phyloP scores from a whole-genome alignment of 2,329 filamentous ascomycete species.

The Talaromyces amestolkiae region DNA sequence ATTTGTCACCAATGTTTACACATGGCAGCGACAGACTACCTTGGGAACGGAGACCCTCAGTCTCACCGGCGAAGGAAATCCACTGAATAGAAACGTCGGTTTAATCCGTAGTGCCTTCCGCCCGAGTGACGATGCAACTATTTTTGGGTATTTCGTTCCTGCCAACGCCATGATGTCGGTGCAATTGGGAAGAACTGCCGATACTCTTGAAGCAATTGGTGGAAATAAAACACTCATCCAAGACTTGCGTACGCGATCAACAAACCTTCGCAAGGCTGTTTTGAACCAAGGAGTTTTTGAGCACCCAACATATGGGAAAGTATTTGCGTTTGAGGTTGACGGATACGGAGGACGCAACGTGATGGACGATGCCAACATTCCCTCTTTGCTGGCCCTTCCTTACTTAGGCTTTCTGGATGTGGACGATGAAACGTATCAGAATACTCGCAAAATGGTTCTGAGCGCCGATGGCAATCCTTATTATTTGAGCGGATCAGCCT shows the following conservation, averaged over 20 bases:
- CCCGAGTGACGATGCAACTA: conserved; percentile 92
- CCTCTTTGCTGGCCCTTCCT: conserved; percentile 60
- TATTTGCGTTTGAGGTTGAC: conserved; percentile 65
- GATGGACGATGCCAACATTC: conserved; percentile 67
- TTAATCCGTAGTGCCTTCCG: conserved; percentile 89
- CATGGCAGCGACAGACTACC: conserved; percentile 77
- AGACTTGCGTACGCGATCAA: conserved; percentile 56
- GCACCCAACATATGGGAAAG: conserved; percentile 52
- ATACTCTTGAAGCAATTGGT: conserved; percentile 60
- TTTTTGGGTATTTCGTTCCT: conserved; percentile 90
- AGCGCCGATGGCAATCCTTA: conserved; percentile 80
- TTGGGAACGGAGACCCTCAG: conserved; percentile 86
- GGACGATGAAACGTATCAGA: conserved; percentile 72
- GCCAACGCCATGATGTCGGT: conserved; percentile 95
- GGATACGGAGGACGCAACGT: conserved; percentile 61
- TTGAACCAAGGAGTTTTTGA: conserved; percentile 74
- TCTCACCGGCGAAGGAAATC: conserved; percentile 83
- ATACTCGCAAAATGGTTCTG: conserved; percentile 81
- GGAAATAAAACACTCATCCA: conserved; percentile 54
- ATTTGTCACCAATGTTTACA: conserved; percentile 74
- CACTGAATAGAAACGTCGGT: conserved; percentile 77
- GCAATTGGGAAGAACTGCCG: conserved; percentile 73
- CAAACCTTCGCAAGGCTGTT: conserved; percentile 70
- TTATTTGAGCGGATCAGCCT: conserved; percentile 71
- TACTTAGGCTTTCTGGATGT: conserved; percentile 57